Base-by-base conservation (phyloP, 192 early-diverging fungal species). In the Gaertneriomyces sp. region DNA sequence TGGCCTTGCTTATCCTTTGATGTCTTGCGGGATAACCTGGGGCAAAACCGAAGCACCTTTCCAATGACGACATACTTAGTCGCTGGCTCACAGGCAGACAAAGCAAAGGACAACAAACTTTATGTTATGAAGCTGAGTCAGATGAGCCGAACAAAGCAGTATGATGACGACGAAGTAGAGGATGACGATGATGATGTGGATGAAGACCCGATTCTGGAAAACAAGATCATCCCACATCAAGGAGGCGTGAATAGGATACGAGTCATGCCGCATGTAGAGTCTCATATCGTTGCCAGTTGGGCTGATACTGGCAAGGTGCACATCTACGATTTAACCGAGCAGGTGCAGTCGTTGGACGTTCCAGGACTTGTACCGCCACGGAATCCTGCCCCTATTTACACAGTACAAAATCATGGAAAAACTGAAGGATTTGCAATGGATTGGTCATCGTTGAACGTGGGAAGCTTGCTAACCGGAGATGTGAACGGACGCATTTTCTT, bases 1-100 rank as follows among this genome's bases (percentile, higher is more conserved):
- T 95, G 94, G 91, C 97, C 97, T 38, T 96, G 94, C 72, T 84
- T 99, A 53, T 92, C 89, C 74, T 99, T 99, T 66, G 97, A 99
- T 73, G 82, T 99, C 68, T 78, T 99, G 53, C 81, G 85, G 17
- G 94, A 98, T 72, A 86, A 86, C 44, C 76, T 96, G 42, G 96
- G 94, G 6, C 77, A 75, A 33, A 83, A 84, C 60, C 79, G 95
- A 58, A 88, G 82, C 44, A 83, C 79, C 74, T 99, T 91, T 74
- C 96, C 96, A 45, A 88, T 89, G 70, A 96, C 95, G 41, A 78
- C 88, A 45, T 99, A 96, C 73, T 80, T 95, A 12, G 93, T 95
- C 10, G 90, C 95, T 20, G 96, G 96, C 53, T 93, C 94, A 7
- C 93, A 95, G 70, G 93, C 95, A 8, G 90, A 92, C 55, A 69